Conservation (phyloP, 768 basidiomycete genomes). For the Nidularia sp. region DNA sequence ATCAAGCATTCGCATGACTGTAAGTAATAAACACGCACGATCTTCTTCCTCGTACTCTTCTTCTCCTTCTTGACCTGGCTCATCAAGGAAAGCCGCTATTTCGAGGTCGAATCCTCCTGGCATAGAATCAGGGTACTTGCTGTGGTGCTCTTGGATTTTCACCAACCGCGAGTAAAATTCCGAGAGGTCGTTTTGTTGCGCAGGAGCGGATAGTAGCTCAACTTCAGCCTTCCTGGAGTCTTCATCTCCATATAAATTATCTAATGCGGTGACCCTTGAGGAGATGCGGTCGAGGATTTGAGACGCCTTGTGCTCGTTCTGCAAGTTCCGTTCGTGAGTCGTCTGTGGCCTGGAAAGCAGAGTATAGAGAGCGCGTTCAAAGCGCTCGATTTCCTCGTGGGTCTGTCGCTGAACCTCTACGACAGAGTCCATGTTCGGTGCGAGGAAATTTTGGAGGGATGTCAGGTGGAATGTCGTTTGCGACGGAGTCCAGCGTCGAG, state of each 20-base stretch:
- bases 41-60: slow-evolving; percentile 83
- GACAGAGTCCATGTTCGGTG: slow-evolving; percentile 76
- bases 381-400: slow-evolving; percentile 93
- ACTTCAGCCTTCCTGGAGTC: slow-evolving; percentile 68
- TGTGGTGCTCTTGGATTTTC: slow-evolving; percentile 95
- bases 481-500: slow-evolving; percentile 7
- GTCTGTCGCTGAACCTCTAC: slow-evolving; percentile 93
- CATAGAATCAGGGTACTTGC: slow-evolving; percentile 89
- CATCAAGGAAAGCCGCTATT: slow-evolving; percentile 76
- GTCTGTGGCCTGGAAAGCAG: slow-evolving; percentile 67
- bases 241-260: slow-evolving; percentile 74
- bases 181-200: slow-evolving; percentile 69
- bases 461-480: slow-evolving; percentile 2
- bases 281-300: slow-evolving; percentile 86
- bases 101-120: slow-evolving; percentile 81
- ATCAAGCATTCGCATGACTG: slow-evolving; percentile 2
- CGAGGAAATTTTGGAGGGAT: not conserved
- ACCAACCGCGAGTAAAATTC: slow-evolving; percentile 96
- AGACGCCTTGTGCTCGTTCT: slow-evolving; percentile 85
- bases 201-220: slow-evolving; percentile 53
- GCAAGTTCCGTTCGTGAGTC: slow-evolving; percentile 60
- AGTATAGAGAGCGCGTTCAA: slow-evolving; percentile 82
- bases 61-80: slow-evolving; percentile 69
- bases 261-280: slow-evolving; percentile 60
- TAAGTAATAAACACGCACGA: slow-evolving; percentile 49